Evolutionary conservation across 2,329 filamentous ascomycete genomes (phyloP).

Genomic region (Fusarium marasasianum): DNA sequence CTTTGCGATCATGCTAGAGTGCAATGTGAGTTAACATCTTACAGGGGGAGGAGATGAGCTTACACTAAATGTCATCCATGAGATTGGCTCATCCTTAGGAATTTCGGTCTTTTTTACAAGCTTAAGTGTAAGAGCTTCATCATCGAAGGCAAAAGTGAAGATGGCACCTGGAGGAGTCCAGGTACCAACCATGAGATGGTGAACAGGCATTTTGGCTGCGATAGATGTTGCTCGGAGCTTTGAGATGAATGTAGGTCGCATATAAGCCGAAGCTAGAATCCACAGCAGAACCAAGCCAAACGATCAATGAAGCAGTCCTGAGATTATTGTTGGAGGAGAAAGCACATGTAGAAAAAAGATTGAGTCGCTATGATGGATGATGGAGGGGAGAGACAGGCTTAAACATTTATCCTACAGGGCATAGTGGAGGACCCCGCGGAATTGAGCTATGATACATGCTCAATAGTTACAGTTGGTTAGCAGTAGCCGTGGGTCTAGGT

Average conservation of each 20-base stretch:
- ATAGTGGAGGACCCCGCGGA: constrained; percentile 25
- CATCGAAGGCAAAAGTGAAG: constrained; percentile 89
- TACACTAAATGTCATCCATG: constrained; percentile 93
- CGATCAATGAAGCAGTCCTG: not conserved
- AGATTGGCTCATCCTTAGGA: constrained; percentile 85
- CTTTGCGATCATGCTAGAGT: constrained; percentile 77
- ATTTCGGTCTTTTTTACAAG: constrained; percentile 84
- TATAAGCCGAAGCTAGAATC: not conserved
- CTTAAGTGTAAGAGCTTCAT: constrained; percentile 77
- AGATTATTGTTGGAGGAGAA: not conserved
- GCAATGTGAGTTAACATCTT: not conserved
- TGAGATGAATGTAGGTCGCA: constrained; percentile 21
- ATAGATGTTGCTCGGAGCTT: constrained; percentile 24
- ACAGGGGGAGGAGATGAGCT: constrained; percentile 44
- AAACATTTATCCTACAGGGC: constrained; percentile 41
- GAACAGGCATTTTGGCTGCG: constrained; percentile 70
- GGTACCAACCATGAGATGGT: constrained; percentile 91
- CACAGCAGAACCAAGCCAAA: not conserved
- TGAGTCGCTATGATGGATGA: constrained; percentile 10
- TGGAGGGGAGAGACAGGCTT: constrained; percentile 33
- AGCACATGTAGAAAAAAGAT: not conserved
- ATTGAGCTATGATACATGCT: constrained; percentile 10
- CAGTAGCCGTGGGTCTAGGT: constrained; percentile 10
- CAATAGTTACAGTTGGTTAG: not conserved
- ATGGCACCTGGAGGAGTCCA: constrained; percentile 92